Evolutionary conservation across 192 early-diverging fungal species (phyloP).

Genomic region (Phycomyces nitens): DNA sequence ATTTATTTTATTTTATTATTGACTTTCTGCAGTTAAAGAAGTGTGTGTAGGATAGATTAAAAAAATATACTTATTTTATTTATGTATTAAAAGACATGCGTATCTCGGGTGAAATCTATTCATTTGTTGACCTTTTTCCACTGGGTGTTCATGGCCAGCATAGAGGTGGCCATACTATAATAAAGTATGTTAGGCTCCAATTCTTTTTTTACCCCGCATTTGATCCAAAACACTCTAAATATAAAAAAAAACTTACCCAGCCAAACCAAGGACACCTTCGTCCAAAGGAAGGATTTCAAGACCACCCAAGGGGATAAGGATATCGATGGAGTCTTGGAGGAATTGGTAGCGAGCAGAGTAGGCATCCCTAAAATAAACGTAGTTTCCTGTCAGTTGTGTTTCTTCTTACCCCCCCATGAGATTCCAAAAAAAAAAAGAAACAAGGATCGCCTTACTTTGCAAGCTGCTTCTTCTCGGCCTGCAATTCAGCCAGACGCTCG

Average conservation of each 20-base stretch:
- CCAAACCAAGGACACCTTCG: constrained; percentile 66
- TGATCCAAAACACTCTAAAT: neutral
- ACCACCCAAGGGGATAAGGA: constrained; percentile 62
- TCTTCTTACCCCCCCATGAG: too few species aligned
- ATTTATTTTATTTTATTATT: neutral
- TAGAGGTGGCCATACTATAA: constrained; percentile 57
- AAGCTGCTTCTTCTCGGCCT: constrained; percentile 38
- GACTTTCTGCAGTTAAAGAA: neutral
- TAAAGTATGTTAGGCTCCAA: neutral
- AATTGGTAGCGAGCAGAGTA: constrained; percentile 45
- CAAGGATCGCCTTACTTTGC: constrained; percentile 38
- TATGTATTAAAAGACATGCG: neutral
- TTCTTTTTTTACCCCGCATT: neutral
- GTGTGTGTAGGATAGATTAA: neutral
- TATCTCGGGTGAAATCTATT: neutral
- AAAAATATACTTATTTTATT: neutral
- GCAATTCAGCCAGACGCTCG: constrained; percentile 29
- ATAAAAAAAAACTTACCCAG: constrained; percentile 45
- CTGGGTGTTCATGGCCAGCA: constrained; percentile 60
- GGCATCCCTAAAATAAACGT: constrained; percentile 49
- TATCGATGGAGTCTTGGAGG: constrained; percentile 67
- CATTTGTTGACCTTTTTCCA: constrained; percentile 45
- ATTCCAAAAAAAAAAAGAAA: constrained; percentile 17
- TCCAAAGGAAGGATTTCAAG: constrained; percentile 64
- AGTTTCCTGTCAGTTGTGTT: too few species aligned